A percentile compares a stretch with the other conserved stretches of the same genome.
These are phyloP conservation scores for Monascus purpureus DNA, from an alignment of 495 filamentous ascomycete species.

Conservation along the genomic window DNA sequence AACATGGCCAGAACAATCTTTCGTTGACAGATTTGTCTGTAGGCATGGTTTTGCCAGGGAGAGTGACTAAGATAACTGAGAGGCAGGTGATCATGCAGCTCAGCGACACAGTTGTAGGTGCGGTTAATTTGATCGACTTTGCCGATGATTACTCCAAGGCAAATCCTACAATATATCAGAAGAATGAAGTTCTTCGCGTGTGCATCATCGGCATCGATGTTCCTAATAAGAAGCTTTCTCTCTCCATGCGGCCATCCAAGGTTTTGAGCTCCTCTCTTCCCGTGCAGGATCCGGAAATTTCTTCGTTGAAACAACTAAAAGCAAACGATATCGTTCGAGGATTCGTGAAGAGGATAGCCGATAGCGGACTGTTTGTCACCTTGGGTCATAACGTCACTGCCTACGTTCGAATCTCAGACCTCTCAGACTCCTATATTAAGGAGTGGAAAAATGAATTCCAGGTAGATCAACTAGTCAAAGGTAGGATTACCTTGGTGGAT, in stretches of 20 bases:
- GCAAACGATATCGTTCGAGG: slow-evolving; percentile 72
- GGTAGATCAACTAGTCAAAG: slow-evolving; percentile 76
- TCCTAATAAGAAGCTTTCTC: slow-evolving; percentile 64
- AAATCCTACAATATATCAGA: slow-evolving; percentile 52
- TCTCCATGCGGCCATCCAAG: slow-evolving; percentile 77
- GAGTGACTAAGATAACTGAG: slow-evolving; percentile 78
- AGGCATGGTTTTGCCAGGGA: slow-evolving; percentile 68
- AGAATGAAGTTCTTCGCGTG: slow-evolving; percentile 75
- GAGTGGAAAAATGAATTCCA: slow-evolving; percentile 90
- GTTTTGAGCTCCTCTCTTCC: slow-evolving; percentile 76
- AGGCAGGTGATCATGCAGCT: slow-evolving; percentile 72
- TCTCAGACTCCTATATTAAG: slow-evolving; percentile 83
- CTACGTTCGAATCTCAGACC: slow-evolving; percentile 68
- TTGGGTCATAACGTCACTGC: slow-evolving; percentile 69
- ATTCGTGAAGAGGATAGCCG: slow-evolving; percentile 74
- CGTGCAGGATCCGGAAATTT: slow-evolving; percentile 69
- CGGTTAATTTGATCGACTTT: slow-evolving; percentile 63
- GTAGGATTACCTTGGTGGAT: slow-evolving; percentile 60
- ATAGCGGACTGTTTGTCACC: slow-evolving; percentile 73
- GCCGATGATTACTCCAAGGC: slow-evolving; percentile 70
- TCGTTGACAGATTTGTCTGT: slow-evolving; percentile 53
- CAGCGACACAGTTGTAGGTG: slow-evolving; percentile 57
- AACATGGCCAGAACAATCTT: slow-evolving; percentile 39
- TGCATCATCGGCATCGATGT: slow-evolving; percentile 68
- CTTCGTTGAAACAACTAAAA: slow-evolving; percentile 51